Base-by-base conservation (phyloP, 331 rosid genomes). In the Stylosanthes scabra region DNA sequence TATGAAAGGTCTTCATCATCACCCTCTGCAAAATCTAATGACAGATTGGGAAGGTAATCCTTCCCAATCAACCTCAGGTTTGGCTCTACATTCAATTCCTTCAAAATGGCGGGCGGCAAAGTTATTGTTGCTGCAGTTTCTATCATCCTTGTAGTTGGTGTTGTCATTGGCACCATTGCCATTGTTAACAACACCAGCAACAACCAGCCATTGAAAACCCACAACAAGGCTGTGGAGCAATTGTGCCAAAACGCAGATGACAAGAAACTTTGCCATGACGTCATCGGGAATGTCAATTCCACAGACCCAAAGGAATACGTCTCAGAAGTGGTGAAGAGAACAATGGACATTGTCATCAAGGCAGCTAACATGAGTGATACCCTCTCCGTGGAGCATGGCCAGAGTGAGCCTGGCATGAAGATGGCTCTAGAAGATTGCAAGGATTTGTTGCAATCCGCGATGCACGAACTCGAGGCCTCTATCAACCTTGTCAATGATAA, bases 341-440 rank as follows among this genome's bases (percentile, higher is more conserved):
- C 84, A 4, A 51, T 81, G 47, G 64, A 71, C 0, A 76, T 61
- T 5, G 85, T 85, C 9, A 62, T 72, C 16, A 81, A 81, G 31
- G 69, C 91, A 3, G 60, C 80, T 5, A 86, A 89, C 84, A 74
- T 81, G 80, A 80, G 83, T 0, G 85, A 83, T 15, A 68, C 11
- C 4, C 72, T 86, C 2, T 7, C 79, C 0, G 65, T 66, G 0
- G 81, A 84, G 1, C 77, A 82, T 4, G 68, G 45, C 8, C 10
- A 68, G 2, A 45, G 40, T 14, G 45, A 29, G 9, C 2, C 77
- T 0, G 59, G 79, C 1, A 8, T 81, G 7, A 84, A 84, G 74
- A 84, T 74, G 89, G 66, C 88, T 0, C 49, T 77, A 0, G 86
- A 86, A 1, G 91, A 89, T 13, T 89, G 91, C 79, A 84, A 83